Percentiles rank a stretch among this genome's conserved stretches.
These are phyloP conservation scores for Clavariopsis aquatica DNA, from an alignment of 495 filamentous ascomycete genomes.

Conservation along the genomic window DNA sequence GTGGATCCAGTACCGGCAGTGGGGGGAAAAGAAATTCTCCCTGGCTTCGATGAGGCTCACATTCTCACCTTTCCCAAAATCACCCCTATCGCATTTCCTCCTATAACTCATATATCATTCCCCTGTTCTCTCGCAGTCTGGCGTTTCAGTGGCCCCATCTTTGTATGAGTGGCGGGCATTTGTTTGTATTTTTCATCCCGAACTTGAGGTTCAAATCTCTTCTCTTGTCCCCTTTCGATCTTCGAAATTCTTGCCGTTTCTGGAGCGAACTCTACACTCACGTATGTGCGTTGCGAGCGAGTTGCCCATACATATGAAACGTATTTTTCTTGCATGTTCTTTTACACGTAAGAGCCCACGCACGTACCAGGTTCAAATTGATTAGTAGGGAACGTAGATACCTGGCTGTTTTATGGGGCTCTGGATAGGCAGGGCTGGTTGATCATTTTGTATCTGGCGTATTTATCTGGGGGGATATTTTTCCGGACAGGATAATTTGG, in stretches of 20 bases:
- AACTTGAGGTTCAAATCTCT: neutral
- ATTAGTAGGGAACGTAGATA: neutral
- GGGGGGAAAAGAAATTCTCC: constrained; percentile 27
- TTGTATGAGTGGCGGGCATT: constrained; percentile 6
- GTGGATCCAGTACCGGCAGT: constrained; percentile 34
- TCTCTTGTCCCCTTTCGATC: neutral
- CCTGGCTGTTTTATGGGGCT: neutral
- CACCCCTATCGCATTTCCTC: neutral
- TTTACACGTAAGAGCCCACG: neutral
- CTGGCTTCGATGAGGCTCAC: constrained; percentile 16
- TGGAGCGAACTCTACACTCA: neutral
- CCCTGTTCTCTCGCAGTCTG: neutral
- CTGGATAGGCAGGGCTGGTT: neutral
- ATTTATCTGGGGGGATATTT: too few relatives aligned
- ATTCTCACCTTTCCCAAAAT: neutral
- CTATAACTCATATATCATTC: neutral
- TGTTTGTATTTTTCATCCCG: neutral
- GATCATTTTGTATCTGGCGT: neutral
- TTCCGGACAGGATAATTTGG: neutral
- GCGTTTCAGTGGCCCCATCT: neutral
- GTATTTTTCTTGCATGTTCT: neutral
- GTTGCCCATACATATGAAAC: neutral
- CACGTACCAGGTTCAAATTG: neutral
- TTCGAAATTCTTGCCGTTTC: neutral
- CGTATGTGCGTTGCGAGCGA: neutral